These are phyloP conservation scores for Solanum bulbocastanum DNA, from an alignment of 257 asterid genomes.

Conservation along the genomic window DNA sequence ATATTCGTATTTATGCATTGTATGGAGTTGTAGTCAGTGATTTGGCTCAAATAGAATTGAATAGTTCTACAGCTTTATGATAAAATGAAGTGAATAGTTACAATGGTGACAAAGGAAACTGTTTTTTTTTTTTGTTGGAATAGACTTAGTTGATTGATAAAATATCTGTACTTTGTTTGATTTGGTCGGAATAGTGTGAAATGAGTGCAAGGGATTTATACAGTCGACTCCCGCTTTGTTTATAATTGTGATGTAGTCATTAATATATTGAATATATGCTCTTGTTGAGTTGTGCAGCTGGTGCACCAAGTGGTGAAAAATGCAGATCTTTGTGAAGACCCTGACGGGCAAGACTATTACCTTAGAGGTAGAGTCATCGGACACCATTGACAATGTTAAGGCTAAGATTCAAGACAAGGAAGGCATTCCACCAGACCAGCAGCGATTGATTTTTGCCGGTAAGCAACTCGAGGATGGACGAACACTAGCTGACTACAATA, in stretches of 20 bases:
- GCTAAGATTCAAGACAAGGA: slow-evolving; percentile 29
- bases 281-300: background rate
- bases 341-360: slow-evolving; percentile 33
- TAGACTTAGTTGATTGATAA: background rate
- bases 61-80: background rate
- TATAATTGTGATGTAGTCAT: background rate
- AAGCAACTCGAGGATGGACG: slow-evolving; percentile 35
- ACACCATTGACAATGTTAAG: slow-evolving; percentile 30
- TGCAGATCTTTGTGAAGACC: slow-evolving; percentile 38
- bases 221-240: background rate
- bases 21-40: background rate
- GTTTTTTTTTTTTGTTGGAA: background rate
- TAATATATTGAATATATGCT: background rate
- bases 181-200: background rate
- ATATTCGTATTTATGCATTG: background rate
- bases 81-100: background rate
- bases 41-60: background rate
- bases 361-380: slow-evolving; percentile 31
- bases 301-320: slow-evolving; percentile 1
- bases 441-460: slow-evolving; percentile 25
- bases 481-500: slow-evolving; percentile 30
- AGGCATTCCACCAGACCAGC: slow-evolving; percentile 30
- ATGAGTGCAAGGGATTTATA: background rate
- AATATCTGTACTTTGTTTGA: background rate
- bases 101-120: background rate